Evolutionary conservation across 2,329 filamentous ascomycete species (phyloP).

Genomic region (Pseudogymnoascus sp.): DNA sequence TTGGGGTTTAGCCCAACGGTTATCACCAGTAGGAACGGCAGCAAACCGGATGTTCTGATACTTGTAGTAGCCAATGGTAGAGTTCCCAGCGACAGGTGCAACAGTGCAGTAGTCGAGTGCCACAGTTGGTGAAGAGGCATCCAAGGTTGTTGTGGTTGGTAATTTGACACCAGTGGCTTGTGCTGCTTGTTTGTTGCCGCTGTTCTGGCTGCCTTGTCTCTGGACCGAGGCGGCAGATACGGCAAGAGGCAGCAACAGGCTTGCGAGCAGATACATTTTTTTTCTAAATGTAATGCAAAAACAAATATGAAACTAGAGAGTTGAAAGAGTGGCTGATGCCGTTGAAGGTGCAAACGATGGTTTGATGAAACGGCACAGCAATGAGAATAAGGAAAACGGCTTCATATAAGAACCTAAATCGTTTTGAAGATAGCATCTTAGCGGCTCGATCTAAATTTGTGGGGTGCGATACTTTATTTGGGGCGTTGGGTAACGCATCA

Average conservation of each 20-base stretch:
- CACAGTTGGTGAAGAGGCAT: constrained; percentile 16
- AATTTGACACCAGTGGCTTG: background rate
- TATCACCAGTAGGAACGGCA: constrained; percentile 26
- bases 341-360: background rate
- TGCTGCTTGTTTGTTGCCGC: background rate
- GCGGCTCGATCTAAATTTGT: background rate
- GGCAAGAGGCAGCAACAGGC: background rate
- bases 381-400: background rate
- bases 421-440: background rate
- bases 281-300: background rate
- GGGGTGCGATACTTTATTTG: background rate
- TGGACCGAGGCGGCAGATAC: background rate
- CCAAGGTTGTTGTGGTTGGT: background rate
- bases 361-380: background rate
- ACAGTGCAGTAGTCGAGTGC: constrained; percentile 26
- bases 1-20: constrained; percentile 28
- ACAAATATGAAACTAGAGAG: background rate
- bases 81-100: constrained; percentile 15
- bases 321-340: background rate
- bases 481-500: background rate
- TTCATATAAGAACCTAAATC: background rate
- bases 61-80: constrained; percentile 27
- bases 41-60: constrained; percentile 32
- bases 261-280: background rate
- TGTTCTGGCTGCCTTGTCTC: background rate